Evolutionary conservation across 2,329 filamentous ascomycete species (phyloP), one percentile per base, ranked within the genome.

Genomic region (Lachnellula hyalina): DNA sequence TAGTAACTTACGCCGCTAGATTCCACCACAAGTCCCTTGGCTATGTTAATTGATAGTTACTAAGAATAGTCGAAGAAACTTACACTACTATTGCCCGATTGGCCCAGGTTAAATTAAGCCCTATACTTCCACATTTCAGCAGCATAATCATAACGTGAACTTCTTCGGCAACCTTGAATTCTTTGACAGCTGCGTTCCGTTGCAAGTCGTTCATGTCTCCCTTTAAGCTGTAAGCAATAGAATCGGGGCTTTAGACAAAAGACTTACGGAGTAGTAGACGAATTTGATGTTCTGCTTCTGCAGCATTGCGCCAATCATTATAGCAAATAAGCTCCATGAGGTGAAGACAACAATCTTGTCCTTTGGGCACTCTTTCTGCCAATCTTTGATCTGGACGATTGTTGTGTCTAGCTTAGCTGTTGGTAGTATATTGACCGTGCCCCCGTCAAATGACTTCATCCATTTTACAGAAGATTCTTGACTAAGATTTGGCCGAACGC

Each of bases 41-140:
- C 25, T 25, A 25, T 25, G 25, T 25, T 15, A 38, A 38, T 14
- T 14, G 15, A 38, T 38, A 14, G 35, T 38, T 14, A 38, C 12
- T 9, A 15, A 38, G 4, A 25, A 25, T 25, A 25, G 25, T 25
- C 5, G 25, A 25, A 25, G 25, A 25, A 25, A 51, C 47, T 28
- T 50, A 55, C 56, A 47, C 48, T 8, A 53, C 44, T n/a, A 17
- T 74, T 12, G 47, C 56, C 5, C 49, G 42, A 45, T 58, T 60
- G 2, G 82, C 82, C 68, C 77, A 76, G 0, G 79, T 82, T 5
- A 85, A 66, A 59, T 85, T 83, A 15, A 85, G 71, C 11, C 55
- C 57, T 12, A 52, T 28, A 8, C 81, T 80, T n/a, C 81, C 82
- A 15, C 74, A 77, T 51, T 75, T 77, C 1, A 84, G 70, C 2